Evolutionary conservation across 345 rosid species (phyloP), one percentile per base, ranked within the genome.

Genomic region (Arabis alpina): DNA sequence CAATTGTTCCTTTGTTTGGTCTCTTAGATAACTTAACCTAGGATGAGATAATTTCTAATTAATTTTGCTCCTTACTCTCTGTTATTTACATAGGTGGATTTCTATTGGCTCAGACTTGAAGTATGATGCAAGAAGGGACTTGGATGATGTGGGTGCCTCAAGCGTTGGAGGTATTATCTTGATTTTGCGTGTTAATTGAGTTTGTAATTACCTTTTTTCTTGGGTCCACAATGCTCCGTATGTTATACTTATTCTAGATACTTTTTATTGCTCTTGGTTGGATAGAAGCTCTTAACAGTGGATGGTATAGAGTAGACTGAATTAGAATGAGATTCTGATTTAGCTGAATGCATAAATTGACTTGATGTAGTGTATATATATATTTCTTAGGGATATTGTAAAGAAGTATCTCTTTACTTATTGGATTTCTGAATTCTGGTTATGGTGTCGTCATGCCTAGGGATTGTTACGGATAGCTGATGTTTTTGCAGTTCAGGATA

Each of bases 91-190:
- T 77, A 93, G 98, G 86, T 93, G 99, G 99, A 91, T 93, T 80
- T 93, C 99, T 64, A 79, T 91, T 81, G 99, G 97, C 81, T 93
- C 97, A 65, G 99, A 93, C 91, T 80, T 93, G 60, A 93, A 93
- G 76, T 91, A 78, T 49, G 99, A 93, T 72, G 87, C 99, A 44
- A 91, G 99, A 79, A 91, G 99, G 80, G 99, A 93, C 82, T 82
- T 93, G 84, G 99, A 91, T 80, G 99, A 93, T 64, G 90, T 93
- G 49, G 95, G 97, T 78, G 97, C 99, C 52, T 48, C 85, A 59
- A 81, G 77, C 79, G 49, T 89, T 66, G 90, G 84, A 82, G 97
- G 97, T 91, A 80, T 72, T 63, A 57, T 48, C 8, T 57, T 64
- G 39, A 44, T 48, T 61, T 56, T 28, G 51, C 36, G 42, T 66